Base-by-base conservation (phyloP, 2,329 filamentous ascomycete species). In the Botrytis tulipae region DNA sequence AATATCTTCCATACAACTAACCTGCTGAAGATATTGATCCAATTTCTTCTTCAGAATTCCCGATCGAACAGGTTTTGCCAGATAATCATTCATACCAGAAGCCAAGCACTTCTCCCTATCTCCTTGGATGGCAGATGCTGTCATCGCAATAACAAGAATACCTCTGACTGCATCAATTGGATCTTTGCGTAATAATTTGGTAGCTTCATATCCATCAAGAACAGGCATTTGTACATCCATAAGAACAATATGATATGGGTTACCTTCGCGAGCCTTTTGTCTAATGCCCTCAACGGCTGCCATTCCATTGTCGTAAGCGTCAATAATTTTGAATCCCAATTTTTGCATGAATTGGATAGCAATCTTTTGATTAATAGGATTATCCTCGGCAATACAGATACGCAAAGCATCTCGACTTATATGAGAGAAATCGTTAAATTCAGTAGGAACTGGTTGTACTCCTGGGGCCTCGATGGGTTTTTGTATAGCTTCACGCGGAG, bases 201-300 rank as follows among this genome's bases (percentile, higher is more conserved):
- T 98, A 1, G 95, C 94, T 82, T 97, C 93, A 81, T 97, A 97
- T 9, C 95, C 95, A 81, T 98, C 95, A 14, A 97, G 88, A 5
- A 97, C 90, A 0, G 95, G 95, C 95, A 98, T 98, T 83, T 97
- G 94, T 5, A 97, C 94, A 81, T 98, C 95, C 95, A 98, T 98
- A 62, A 98, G 87, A 59, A 97, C 91, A 46, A 98, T 87, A 79
- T 98, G 94, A 83, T 97, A 98, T 0, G 94, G 95, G 14, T 85
- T 85, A 1, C 91, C 91, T 75, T 93, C 91, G 62, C 84, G 86
- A 5, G 92, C 92, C 75, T 91, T 92, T 74, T 90, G 91, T 14
- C 92, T 90, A n/a, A 98, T 84, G 0, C 93, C 95, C 79, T 97
- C 93, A 22, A 97, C 92, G 0, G 95, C 94, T 83, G 95, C 93